Conservation (phyloP, 225 moss, liverwort and hornwort species). For the Marchantia polymorpha region DNA sequence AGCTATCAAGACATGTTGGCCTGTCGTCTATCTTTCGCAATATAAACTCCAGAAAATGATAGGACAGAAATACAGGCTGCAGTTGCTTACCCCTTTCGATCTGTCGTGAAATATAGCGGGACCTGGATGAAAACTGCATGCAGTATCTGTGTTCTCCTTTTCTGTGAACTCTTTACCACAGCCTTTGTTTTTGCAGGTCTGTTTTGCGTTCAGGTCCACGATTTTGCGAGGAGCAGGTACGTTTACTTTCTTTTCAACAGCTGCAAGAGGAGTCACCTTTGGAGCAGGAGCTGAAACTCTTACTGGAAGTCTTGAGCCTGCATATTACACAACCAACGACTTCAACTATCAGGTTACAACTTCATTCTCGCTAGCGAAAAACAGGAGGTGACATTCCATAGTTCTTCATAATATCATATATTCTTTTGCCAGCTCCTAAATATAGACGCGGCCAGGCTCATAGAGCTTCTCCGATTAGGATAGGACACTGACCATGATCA, state of each 20-base stretch:
- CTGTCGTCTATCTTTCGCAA: no score
- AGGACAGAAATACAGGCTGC: background rate
- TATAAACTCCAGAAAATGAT: background rate
- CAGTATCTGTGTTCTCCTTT: constrained; percentile 69
- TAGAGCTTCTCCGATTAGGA: background rate
- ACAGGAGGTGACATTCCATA: background rate
- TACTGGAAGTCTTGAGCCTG: constrained; percentile 38
- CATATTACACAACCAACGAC: background rate
- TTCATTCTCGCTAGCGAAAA: background rate
- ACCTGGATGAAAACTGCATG: constrained; percentile 85
- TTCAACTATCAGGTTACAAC: background rate
- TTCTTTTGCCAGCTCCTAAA: background rate
- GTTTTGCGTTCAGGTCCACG: constrained; percentile 66
- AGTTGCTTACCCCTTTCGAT: constrained; percentile 63
- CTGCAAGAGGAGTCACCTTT: constrained; percentile 25
- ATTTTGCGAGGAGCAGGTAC: constrained; percentile 43
- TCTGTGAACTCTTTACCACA: constrained; percentile 82
- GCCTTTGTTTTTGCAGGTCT: constrained; percentile 71
- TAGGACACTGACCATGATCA: constrained; percentile 67
- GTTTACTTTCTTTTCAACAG: constrained; percentile 23
- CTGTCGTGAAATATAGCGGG: constrained; percentile 91
- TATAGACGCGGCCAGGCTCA: background rate
- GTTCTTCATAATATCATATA: background rate
- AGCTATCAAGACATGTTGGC: no score
- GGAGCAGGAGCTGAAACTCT: constrained; percentile 28